Percentiles rank a stretch among this genome's conserved stretches.
Conservation (phyloP, 1,284 basidiomycete genomes). For the Puccinia triticina region DNA sequence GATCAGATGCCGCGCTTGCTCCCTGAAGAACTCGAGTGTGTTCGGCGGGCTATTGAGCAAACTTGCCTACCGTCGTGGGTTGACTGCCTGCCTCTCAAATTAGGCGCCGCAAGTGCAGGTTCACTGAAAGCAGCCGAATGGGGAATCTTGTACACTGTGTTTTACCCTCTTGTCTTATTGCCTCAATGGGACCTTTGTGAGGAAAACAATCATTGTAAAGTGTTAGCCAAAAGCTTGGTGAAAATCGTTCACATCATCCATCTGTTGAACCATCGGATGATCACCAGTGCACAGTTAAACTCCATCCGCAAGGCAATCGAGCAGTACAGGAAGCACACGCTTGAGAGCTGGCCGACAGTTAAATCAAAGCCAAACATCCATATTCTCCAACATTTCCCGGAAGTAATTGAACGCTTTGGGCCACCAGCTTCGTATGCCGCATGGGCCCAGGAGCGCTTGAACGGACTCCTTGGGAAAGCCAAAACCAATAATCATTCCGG, state of each 20-base stretch:
- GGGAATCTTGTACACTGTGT: constrained; percentile 10
- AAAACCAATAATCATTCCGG: constrained; percentile 18
- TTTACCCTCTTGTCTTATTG: constrained; percentile 1
- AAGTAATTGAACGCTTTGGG: constrained; percentile 24
- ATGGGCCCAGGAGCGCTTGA: constrained; percentile 23
- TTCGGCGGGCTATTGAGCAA: not conserved
- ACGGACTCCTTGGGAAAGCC: constrained; percentile 22
- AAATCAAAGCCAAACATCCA: constrained; percentile 22
- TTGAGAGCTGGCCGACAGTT: not conserved
- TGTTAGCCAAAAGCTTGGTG: constrained; percentile 1
- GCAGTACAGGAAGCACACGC: constrained; percentile 14
- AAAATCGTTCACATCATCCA: constrained; percentile 1
- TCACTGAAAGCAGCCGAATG: constrained; percentile 20
- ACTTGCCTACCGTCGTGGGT: constrained; percentile 12
- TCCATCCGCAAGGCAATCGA: not conserved
- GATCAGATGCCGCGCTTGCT: constrained; percentile 10
- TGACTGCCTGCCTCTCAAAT: not conserved
- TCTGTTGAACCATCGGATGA: constrained; percentile 4
- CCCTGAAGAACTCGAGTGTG: not conserved
- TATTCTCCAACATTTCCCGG: constrained; percentile 11
- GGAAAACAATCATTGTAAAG: not conserved
- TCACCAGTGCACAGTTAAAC: not conserved
- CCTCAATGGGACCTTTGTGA: constrained; percentile 4
- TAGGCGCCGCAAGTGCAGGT: constrained; percentile 7
- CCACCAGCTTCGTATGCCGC: constrained; percentile 30